Evolutionary conservation across 768 basidiomycete species (phyloP).

Genomic region (Gyrodon lividus): DNA sequence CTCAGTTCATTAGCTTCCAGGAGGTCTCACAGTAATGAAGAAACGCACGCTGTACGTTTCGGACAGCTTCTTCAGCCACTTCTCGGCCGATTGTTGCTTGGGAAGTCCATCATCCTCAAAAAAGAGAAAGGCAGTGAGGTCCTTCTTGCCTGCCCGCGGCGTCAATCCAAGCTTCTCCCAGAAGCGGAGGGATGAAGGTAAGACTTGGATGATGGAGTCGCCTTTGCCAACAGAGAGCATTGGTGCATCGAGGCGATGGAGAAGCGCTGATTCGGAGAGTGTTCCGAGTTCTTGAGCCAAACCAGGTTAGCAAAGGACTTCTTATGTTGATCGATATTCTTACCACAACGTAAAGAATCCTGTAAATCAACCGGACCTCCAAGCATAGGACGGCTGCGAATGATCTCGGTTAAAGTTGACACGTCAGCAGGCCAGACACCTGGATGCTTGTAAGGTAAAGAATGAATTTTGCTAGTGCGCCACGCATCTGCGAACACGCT

Average conservation of each 20-base stretch:
- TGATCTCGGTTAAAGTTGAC: constrained; percentile 40
- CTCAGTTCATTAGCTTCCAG: constrained; percentile 11
- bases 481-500: constrained; percentile 66
- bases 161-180: constrained; percentile 83
- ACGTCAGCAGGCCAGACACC: constrained; percentile 64
- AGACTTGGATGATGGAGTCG: constrained; percentile 64
- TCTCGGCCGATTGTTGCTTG: constrained; percentile 46
- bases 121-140: constrained; percentile 65
- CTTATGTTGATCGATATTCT: constrained; percentile 5
- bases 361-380: constrained; percentile 43
- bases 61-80: constrained; percentile 58
- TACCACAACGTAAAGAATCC: constrained; percentile 43
- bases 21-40: neutral
- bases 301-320: constrained; percentile 1
- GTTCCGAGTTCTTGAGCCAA: neutral
- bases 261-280: constrained; percentile 6
- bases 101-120: constrained; percentile 60
- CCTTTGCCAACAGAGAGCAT: constrained; percentile 66
- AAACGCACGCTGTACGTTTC: constrained; percentile 57
- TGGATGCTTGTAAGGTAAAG: constrained; percentile 13
- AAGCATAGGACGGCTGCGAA: constrained; percentile 33
- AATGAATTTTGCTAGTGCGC: constrained; percentile 40
- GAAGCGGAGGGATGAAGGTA: constrained; percentile 71
- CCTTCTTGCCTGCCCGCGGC: constrained; percentile 69
- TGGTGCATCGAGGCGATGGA: constrained; percentile 48